These are phyloP conservation scores for Ciborinia camelliae DNA, from an alignment of 2,329 filamentous ascomycete species.

Conservation along the genomic window DNA sequence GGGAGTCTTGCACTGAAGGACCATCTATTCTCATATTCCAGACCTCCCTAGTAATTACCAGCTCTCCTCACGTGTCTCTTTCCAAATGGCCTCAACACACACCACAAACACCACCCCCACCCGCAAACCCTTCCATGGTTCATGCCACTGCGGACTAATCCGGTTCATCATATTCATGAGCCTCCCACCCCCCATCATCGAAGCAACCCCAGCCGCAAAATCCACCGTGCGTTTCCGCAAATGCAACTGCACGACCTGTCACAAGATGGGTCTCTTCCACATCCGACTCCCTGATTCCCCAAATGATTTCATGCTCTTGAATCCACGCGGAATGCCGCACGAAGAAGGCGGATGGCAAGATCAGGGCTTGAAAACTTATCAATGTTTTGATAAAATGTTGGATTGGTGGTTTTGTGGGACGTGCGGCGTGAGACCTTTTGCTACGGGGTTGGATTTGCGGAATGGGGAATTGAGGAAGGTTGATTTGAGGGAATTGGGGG, in stretches of 20 bases:
- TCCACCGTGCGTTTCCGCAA: slow-evolving; percentile 31
- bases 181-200: slow-evolving; percentile 39
- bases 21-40: not conserved
- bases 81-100: not conserved
- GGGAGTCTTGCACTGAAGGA: not conserved
- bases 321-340: slow-evolving; percentile 34
- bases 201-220: slow-evolving; percentile 18
- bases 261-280: slow-evolving; percentile 48
- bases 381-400: slow-evolving; percentile 34
- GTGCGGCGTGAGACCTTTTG: slow-evolving; percentile 47
- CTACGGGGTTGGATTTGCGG: slow-evolving; percentile 35
- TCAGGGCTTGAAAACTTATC: slow-evolving; percentile 44
- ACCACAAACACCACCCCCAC: slow-evolving; percentile 8
- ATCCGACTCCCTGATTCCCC: slow-evolving; percentile 40
- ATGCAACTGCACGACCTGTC: slow-evolving; percentile 50
- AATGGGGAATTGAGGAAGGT: slow-evolving; percentile 34
- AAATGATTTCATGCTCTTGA: slow-evolving; percentile 47
- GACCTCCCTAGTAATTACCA: not conserved
- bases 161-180: slow-evolving; percentile 45
- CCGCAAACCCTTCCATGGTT: slow-evolving; percentile 39
- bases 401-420: slow-evolving; percentile 48
- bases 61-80: not conserved
- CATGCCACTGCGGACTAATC: slow-evolving; percentile 47
- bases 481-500: slow-evolving; percentile 18
- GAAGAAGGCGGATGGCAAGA: slow-evolving; percentile 39